These are phyloP conservation scores for Rhizopogon sp. DNA, from an alignment of 768 basidiomycete species.

Conservation along the genomic window DNA sequence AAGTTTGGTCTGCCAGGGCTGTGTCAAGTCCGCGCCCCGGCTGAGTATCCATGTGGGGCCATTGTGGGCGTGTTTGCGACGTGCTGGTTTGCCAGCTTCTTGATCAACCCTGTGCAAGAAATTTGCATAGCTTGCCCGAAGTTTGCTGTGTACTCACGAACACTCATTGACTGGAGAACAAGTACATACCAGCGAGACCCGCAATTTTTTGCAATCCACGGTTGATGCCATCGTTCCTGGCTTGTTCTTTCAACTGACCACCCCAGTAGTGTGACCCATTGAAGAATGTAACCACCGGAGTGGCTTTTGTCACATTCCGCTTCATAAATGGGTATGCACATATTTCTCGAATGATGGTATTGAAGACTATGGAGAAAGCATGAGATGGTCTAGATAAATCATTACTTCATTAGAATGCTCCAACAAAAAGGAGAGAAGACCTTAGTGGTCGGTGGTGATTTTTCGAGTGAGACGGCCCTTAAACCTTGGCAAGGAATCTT, in stretches of 20 bases:
- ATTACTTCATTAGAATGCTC: constrained; percentile 16
- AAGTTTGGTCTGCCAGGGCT: too few relatives aligned
- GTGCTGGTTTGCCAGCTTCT: constrained; percentile 6
- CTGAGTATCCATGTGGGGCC: constrained; percentile 19
- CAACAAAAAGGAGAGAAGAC: neutral
- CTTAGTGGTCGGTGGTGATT: too few relatives aligned
- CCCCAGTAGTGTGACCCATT: constrained; percentile 30
- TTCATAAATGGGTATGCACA: constrained; percentile 17
- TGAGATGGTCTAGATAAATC: constrained; percentile 19
- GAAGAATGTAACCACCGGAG: constrained; percentile 27
- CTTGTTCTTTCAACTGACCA: constrained; percentile 22
- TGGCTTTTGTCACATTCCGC: neutral
- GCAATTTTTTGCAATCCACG: neutral
- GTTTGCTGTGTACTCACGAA: too few relatives aligned
- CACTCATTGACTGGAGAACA: too few relatives aligned
- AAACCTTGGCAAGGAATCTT: too few relatives aligned
- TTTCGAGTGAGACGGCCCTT: too few relatives aligned
- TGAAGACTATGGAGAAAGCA: constrained; percentile 29
- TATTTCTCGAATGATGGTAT: constrained; percentile 27
- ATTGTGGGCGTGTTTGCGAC: constrained; percentile 11
- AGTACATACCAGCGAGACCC: too few relatives aligned
- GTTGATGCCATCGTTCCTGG: constrained; percentile 10
- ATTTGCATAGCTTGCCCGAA: neutral
- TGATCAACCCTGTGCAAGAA: neutral
- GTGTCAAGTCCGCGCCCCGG: neutral